Base-by-base conservation (phyloP, 805 yeast genomes). In the Ogataea nakhonphanomensis region DNA sequence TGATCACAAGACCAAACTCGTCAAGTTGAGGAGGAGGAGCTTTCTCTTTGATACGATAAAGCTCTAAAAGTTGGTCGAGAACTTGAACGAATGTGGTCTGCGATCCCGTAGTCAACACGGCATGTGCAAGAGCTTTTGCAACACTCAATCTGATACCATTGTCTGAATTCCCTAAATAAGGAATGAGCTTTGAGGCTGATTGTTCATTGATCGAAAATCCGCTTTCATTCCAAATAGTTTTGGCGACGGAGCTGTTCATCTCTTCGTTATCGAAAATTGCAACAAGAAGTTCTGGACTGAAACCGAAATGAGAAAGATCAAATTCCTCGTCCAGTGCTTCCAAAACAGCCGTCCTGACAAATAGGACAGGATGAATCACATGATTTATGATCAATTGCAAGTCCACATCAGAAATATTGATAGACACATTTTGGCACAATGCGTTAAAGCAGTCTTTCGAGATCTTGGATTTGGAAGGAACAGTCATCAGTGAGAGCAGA, bases 251-350 rank as follows among this genome's bases (percentile, higher is more conserved):
- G 5, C 81, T 70, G 44, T 78, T 78, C 8, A 68, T 58, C 12
- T 71, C 73, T 35, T 81, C 88, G 33, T 78, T 81, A 57, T 89
- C 96, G 57, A 82, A 88, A 44, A 76, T 71, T 17, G 85, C 73
- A 43, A 93, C 79, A 79, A 85, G 90, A 15, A 93, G 63, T 58
- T 90, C 95, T 25, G 46, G 55, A 33, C 37, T 50, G 30, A 54
- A 55, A 48, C 69, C 50, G 26, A 67, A 45, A 3, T 70, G 65
- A 2, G 75, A 69, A 37, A 84, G 66, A 41, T 76, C 81, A 52
- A 84, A 85, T 55, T 93, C 97, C 36, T 88, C 77, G 59, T 91
- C 97, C 23, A 91, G 58, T 7, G 82, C 82, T 58, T 93, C 97
- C 47, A 93, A 69, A 30, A 90, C 76, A 1, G 95, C 75, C 8